phyloP scores from a whole-genome alignment of 2,329 filamentous ascomycete species.

The Botrytis deweyae region DNA sequence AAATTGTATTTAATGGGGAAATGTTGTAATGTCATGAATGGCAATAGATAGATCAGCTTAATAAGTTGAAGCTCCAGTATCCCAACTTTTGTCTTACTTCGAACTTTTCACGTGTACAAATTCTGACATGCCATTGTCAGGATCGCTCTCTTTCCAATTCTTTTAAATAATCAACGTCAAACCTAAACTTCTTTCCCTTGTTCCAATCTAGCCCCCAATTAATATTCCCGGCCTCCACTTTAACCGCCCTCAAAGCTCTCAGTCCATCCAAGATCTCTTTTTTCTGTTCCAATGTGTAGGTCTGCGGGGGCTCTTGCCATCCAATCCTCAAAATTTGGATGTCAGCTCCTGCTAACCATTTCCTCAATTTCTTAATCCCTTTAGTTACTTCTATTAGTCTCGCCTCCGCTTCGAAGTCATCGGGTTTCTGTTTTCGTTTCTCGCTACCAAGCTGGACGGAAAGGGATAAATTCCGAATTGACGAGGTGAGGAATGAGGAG shows the following conservation, averaged over 20 bases:
- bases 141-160: constrained; percentile 30
- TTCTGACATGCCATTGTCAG: neutral
- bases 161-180: constrained; percentile 33
- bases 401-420: constrained; percentile 45
- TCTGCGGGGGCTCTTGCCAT: constrained; percentile 37
- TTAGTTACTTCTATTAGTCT: constrained; percentile 75
- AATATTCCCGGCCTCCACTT: constrained; percentile 32
- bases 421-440: constrained; percentile 40
- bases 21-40: constrained; percentile 10
- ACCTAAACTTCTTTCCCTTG: constrained; percentile 32
- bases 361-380: constrained; percentile 47
- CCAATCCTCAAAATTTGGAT: constrained; percentile 30
- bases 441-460: constrained; percentile 34
- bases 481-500: constrained; percentile 28
- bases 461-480: constrained; percentile 32
- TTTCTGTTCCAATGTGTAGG: constrained; percentile 36
- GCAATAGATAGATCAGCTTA: neutral
- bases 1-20: constrained; percentile 9
- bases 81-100: neutral
- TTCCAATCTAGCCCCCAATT: constrained; percentile 37
- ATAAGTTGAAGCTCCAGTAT: constrained; percentile 8
- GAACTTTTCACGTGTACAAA: neutral
- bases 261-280: constrained; percentile 34
- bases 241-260: constrained; percentile 27
- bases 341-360: constrained; percentile 34